A percentile compares a stretch with the other conserved stretches of the same genome.
Conservation (phyloP, 1,284 basidiomycete genomes). For the Cutaneotrichosporon sp. region DNA sequence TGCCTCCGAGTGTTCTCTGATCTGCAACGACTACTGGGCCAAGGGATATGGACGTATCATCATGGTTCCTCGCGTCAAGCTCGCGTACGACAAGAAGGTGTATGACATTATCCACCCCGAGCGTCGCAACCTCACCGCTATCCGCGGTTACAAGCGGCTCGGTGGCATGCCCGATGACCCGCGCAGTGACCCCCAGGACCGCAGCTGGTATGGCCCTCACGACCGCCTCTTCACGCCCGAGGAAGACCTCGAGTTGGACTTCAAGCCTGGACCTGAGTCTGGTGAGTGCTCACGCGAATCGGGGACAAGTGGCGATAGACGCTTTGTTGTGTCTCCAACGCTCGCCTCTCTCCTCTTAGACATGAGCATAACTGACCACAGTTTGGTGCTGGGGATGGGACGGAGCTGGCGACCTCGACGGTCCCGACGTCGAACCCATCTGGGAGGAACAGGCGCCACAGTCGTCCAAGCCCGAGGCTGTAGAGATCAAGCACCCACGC, state of each 20-base stretch:
- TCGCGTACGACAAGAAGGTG: conserved; percentile 89
- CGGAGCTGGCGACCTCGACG: conserved; percentile 89
- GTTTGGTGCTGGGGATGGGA: conserved; percentile 99
- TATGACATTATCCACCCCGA: conserved; percentile 87
- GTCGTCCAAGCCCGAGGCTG: conserved; percentile 58
- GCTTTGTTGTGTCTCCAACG: too few species aligned
- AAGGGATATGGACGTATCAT: conserved; percentile 88
- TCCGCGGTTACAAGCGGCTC: conserved; percentile 80
- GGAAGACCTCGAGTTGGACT: conserved; percentile 69
- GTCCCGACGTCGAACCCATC: conserved; percentile 85
- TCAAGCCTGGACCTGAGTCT: conserved; percentile 73
- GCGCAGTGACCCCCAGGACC: conserved; percentile 86
- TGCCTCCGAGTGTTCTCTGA: conserved; percentile 85
- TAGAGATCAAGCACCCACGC: conserved; percentile 71
- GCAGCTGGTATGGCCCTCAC: conserved; percentile 88
- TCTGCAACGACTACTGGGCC: conserved; percentile 87
- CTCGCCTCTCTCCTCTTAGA: too few species aligned
- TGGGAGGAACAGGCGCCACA: conserved; percentile 80
- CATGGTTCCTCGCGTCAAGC: conserved; percentile 92
- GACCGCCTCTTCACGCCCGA: conserved; percentile 84
- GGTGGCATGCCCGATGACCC: conserved; percentile 92
- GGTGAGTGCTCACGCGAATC: conserved; percentile 56
- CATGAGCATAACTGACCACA: conserved; percentile 47
- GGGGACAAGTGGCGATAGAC: not conserved
- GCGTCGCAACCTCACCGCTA: conserved; percentile 83